Evolutionary conservation across 208 protist genomes (phyloP).

Genomic region (Crithidia expoeki): DNA sequence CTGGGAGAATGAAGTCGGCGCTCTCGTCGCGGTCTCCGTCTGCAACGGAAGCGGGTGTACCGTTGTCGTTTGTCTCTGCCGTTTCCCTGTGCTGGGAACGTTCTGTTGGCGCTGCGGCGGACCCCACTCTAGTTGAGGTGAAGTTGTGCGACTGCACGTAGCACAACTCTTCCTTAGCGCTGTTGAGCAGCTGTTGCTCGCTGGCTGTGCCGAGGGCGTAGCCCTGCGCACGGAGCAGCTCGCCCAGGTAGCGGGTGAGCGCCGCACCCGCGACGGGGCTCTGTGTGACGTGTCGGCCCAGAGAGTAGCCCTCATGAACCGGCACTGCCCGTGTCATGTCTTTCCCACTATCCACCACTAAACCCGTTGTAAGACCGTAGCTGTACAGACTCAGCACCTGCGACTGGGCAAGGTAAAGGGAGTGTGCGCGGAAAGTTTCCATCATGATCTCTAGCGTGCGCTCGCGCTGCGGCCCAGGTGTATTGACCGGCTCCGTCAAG

Average conservation of each 20-base stretch:
- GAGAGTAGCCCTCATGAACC: constrained; percentile 93
- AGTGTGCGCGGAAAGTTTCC: constrained; percentile 94
- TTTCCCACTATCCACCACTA: constrained; percentile 93
- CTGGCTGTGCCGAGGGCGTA: constrained; percentile 90
- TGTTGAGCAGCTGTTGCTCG: constrained; percentile 86
- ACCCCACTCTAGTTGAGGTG: neutral
- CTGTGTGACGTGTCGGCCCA: constrained; percentile 85
- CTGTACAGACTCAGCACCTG: constrained; percentile 94
- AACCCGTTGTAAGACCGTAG: constrained; percentile 92
- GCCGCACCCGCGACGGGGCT: constrained; percentile 75
- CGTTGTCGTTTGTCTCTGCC: too few species aligned
- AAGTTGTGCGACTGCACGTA: constrained; percentile 61
- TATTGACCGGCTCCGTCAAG: constrained; percentile 86
- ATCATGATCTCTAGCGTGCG: constrained; percentile 94
- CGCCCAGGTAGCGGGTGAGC: constrained; percentile 86
- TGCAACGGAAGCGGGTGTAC: neutral
- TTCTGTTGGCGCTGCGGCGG: neutral
- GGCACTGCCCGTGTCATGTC: constrained; percentile 87
- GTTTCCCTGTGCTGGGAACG: neutral
- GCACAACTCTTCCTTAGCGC: constrained; percentile 93
- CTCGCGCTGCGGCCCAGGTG: constrained; percentile 82
- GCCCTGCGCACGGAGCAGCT: constrained; percentile 70
- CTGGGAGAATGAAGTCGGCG: constrained; percentile 82
- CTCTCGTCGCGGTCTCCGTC: neutral
- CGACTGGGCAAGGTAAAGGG: constrained; percentile 90